Base-by-base conservation (phyloP, 768 basidiomycete genomes). In the Hemileccinum impolitum region DNA sequence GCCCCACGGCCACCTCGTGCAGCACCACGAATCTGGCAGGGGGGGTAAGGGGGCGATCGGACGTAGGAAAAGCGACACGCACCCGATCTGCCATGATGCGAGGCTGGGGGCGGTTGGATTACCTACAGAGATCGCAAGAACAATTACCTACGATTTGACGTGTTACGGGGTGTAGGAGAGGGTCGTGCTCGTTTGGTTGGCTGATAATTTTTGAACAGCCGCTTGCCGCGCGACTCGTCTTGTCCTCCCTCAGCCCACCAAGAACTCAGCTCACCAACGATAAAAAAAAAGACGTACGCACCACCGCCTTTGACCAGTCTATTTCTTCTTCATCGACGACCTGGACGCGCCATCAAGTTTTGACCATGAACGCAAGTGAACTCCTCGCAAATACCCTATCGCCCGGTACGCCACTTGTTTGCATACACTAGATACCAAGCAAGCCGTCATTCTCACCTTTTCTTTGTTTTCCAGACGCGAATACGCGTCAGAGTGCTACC, bases 371-470 rank as follows among this genome's bases (percentile, higher is more conserved):
- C 77, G 90, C 91, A 57, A 85, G 82, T 49, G 84, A 90, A 69
- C 84, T 97, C 52, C 84, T 98, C 64, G 82, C 87, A 58, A 93
- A 95, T 75, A 86, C 94, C 62, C 85, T 97, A 60, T 94, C 92
- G 52, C 76, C 90, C 39, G 90, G 93, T 93, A 64, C 61, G 83
- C 71, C 69, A 59, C 65, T 55, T 54, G 43, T 56, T 51, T 30
- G 6, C 52, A 23, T 47, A 31, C 50, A 51, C 58, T 60, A 52
- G 63, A 68, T n/a, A n/a, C n/a, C n/a, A n/a, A n/a, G n/a, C n/a
- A n/a, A n/a, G n/a, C 72, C 63, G 66, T 49, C 38, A 40, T 48
- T 21, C 55, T 52, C 46, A 52, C 57, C 57, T 58, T 62, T 37
- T 55, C 43, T 48, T 52, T 50, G 47, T 34, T 58, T 48, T 51